phyloP scores from a whole-genome alignment of 1,139 yeast species.

The Blastobotrys proliferans region DNA sequence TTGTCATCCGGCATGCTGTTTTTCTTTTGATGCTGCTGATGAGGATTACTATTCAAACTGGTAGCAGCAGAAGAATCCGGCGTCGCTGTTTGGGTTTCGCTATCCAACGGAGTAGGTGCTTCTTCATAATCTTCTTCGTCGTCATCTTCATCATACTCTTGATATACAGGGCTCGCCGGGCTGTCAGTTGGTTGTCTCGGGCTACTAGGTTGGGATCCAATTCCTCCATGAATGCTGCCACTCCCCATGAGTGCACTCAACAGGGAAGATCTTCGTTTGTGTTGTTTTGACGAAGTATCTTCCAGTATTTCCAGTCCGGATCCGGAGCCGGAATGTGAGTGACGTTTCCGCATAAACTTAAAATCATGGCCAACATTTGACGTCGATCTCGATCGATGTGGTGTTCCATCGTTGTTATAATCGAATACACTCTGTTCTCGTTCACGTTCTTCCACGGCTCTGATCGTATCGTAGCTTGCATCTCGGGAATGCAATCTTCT shows the following conservation, averaged over 20 bases:
- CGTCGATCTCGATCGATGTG: slow-evolving; percentile 5
- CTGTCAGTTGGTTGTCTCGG: slow-evolving; percentile 11
- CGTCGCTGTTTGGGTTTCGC: not conserved
- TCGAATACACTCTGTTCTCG: not conserved
- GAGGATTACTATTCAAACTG: slow-evolving; percentile 1
- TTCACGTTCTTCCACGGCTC: slow-evolving; percentile 10
- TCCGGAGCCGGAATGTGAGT: slow-evolving; percentile 12
- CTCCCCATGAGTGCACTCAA: slow-evolving; percentile 15
- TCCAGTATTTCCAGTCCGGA: slow-evolving; percentile 9
- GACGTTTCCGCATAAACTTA: slow-evolving; percentile 9
- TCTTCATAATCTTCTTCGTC: slow-evolving; percentile 7
- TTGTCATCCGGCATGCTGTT: slow-evolving; percentile 7
- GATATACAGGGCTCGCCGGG: too few relatives aligned
- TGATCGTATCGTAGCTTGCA: slow-evolving; percentile 22
- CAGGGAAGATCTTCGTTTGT: slow-evolving; percentile 15
- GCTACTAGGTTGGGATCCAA: slow-evolving; percentile 14
- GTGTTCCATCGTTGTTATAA: not conserved
- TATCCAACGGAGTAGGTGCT: not conserved
- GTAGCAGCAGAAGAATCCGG: too few relatives aligned
- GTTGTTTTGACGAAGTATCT: not conserved
- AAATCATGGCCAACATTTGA: slow-evolving; percentile 2
- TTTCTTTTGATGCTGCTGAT: slow-evolving; percentile 1
- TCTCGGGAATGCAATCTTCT: slow-evolving; percentile 20
- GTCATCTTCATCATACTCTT: not conserved
- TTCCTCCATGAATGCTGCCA: slow-evolving; percentile 12